These are phyloP conservation scores for Prototheca stagnorum DNA, from an alignment of 163 green algal species.

Conservation along the genomic window DNA sequence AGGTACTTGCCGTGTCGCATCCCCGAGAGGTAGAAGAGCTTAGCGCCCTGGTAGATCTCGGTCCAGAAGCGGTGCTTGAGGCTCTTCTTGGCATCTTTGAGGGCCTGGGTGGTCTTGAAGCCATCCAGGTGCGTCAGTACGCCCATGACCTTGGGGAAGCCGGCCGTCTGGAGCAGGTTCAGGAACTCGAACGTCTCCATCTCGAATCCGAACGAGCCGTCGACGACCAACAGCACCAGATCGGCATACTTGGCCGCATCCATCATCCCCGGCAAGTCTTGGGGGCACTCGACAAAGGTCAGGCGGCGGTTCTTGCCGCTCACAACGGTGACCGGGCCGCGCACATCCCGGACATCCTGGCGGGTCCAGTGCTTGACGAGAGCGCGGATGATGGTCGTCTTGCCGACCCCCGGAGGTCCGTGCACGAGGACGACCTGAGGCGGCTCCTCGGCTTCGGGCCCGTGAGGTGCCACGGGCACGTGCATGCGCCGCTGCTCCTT, in stretches of 20 bases:
- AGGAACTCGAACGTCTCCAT: conserved; percentile 99
- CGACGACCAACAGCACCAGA: conserved; percentile 89
- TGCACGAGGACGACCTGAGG: conserved; percentile 92
- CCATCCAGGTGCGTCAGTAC: conserved; percentile 95
- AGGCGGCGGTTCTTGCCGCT: conserved; percentile 80
- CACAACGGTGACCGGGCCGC: conserved; percentile 84
- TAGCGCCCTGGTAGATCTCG: conserved; percentile 93
- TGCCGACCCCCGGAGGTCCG: conserved; percentile 75
- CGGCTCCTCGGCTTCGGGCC: conserved; percentile 64
- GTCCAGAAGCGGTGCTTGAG: conserved; percentile 90
- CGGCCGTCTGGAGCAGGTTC: conserved; percentile 92
- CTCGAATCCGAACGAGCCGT: conserved; percentile 92
- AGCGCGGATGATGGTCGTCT: conserved; percentile 81
- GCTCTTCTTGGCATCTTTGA: conserved; percentile 91
- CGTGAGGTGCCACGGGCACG: conserved; percentile 57
- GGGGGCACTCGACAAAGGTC: conserved; percentile 83
- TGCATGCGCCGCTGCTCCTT: conserved; percentile 79
- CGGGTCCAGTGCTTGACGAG: conserved; percentile 93
- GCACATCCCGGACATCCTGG: conserved; percentile 72
- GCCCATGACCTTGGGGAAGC: conserved; percentile 97
- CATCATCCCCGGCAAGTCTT: conserved; percentile 76
- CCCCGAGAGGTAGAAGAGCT: conserved; percentile 93
- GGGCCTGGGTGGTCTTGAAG: conserved; percentile 62
- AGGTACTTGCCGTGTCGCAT: conserved; percentile 65
- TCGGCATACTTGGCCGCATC: conserved; percentile 94